phyloP scores from a whole-genome alignment of 148 eudicot species.

The Vaccinium darrowii region DNA sequence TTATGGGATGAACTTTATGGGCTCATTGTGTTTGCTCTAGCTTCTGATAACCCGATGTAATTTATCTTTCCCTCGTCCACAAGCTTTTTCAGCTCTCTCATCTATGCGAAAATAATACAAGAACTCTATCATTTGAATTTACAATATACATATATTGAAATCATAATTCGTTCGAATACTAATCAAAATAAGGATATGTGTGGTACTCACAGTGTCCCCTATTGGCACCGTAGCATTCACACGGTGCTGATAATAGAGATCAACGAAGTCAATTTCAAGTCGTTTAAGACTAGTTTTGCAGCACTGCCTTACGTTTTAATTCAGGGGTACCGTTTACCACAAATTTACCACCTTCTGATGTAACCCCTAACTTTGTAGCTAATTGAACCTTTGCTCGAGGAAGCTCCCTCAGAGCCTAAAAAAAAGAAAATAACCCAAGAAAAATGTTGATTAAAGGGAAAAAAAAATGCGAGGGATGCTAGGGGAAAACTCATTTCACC shows the following conservation, averaged over 20 bases:
- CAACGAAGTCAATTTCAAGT: slow-evolving; percentile 42
- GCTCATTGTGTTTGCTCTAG: slow-evolving; percentile 50
- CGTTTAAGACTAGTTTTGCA: slow-evolving; percentile 46
- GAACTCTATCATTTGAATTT: neutral
- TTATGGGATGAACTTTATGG: slow-evolving; percentile 51
- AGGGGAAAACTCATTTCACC: neutral
- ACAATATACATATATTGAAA: neutral
- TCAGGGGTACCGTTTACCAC: slow-evolving; percentile 40
- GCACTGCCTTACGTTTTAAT: slow-evolving; percentile 32
- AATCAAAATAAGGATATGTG: too few relatives aligned
- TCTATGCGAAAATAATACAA: slow-evolving; percentile 18
- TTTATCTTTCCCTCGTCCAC: slow-evolving; percentile 61
- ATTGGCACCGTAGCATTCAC: slow-evolving; percentile 39
- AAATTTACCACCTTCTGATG: neutral
- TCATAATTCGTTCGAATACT: neutral
- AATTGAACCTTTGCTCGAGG: slow-evolving; percentile 41
- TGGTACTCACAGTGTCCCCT: slow-evolving; percentile 40
- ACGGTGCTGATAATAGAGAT: slow-evolving; percentile 49
- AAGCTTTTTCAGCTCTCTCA: slow-evolving; percentile 56
- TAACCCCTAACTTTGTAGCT: slow-evolving; percentile 45
- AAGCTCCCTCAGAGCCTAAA: slow-evolving; percentile 22
- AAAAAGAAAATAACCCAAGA: too few relatives aligned
- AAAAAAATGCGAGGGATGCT: neutral
- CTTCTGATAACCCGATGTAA: slow-evolving; percentile 54
- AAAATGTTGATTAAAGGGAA: too few relatives aligned